Evolutionary conservation across 2,329 filamentous ascomycete genomes (phyloP), one percentile per base, ranked within the genome.

Genomic region (Trichoderma sp.): DNA sequence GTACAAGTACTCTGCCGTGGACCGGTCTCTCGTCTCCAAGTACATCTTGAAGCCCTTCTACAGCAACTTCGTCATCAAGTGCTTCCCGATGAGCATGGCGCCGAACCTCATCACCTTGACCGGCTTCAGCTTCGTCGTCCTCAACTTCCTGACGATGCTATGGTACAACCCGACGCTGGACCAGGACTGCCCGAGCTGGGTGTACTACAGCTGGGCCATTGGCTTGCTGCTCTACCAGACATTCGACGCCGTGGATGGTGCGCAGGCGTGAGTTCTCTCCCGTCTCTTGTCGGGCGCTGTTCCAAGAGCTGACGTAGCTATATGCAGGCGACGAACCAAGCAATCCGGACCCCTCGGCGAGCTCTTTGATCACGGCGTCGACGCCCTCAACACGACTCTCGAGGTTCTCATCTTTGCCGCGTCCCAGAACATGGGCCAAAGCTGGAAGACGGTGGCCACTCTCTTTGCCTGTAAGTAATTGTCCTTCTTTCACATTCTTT

Each of bases 1-100:
- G 79, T 99, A 99, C 88, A 95, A 96, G 80, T 99, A 99, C 84
- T 92, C 90, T 47, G 87, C 87, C 65, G 91, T 98, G 73, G 95
- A 99, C 79, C 91, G 91, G 77, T 97, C 93, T 66, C 82, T 97
- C 67, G 83, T 92, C 47, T 97, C 93, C 69, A 91, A 90, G 77
- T 98, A 97, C 81, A 86, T 99, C 69, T 82, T 99, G 73, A 98
- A 99, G 83, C 95, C 95, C 7, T 99, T 98, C 80, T 99, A 98
- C 83, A 96, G 88, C 74, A 89, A 96, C 79, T 84, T 95, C 70
- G 94, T 96, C 74, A 97, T 99, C 81, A 88, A 94, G 69, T 90
- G 89, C 79, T 98, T 99, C 76, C 95, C 95, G 51, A 91, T 96
- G 88, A 90, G 84, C 76, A 98, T 99, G 93, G 95, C 95, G 76